These are phyloP conservation scores for Schizonepeta tenuifolia DNA, from an alignment of 257 asterid species.

Conservation along the genomic window DNA sequence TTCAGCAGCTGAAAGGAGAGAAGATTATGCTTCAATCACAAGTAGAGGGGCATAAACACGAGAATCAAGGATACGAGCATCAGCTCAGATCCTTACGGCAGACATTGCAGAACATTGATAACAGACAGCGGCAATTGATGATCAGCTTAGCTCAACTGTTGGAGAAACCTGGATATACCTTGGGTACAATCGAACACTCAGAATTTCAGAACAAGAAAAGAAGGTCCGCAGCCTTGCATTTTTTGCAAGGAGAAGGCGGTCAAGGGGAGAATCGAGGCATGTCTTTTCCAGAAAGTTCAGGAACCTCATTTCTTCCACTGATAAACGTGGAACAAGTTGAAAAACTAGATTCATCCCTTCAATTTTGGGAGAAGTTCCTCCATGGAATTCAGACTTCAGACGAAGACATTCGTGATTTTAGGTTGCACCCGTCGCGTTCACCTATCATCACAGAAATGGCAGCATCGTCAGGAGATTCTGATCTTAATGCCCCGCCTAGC, in stretches of 20 bases:
- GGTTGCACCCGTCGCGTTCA: slow-evolving; percentile 36
- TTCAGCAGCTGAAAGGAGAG: slow-evolving; percentile 64
- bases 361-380: slow-evolving; percentile 62
- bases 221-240: slow-evolving; percentile 51
- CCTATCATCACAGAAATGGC: slow-evolving; percentile 43
- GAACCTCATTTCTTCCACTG: slow-evolving; percentile 41
- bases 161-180: slow-evolving; percentile 55
- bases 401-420: slow-evolving; percentile 40
- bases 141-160: slow-evolving; percentile 52
- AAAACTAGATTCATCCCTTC: slow-evolving; percentile 61
- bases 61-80: slow-evolving; percentile 53
- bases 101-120: slow-evolving; percentile 57
- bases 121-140: slow-evolving; percentile 59
- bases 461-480: slow-evolving; percentile 64
- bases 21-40: slow-evolving; percentile 61
- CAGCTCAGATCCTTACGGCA: slow-evolving; percentile 56
- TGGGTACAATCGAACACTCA: slow-evolving; percentile 33
- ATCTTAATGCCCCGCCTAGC: slow-evolving; percentile 46
- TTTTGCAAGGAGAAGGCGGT: slow-evolving; percentile 52
- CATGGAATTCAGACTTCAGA: slow-evolving; percentile 46
- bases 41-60: slow-evolving; percentile 54
- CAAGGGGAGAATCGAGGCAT: slow-evolving; percentile 36
- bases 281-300: slow-evolving; percentile 40
- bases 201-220: slow-evolving; percentile 63
- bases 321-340: slow-evolving; percentile 49